Conservation (phyloP, 352 stramenopile species). For the Achlya hypogyna region DNA sequence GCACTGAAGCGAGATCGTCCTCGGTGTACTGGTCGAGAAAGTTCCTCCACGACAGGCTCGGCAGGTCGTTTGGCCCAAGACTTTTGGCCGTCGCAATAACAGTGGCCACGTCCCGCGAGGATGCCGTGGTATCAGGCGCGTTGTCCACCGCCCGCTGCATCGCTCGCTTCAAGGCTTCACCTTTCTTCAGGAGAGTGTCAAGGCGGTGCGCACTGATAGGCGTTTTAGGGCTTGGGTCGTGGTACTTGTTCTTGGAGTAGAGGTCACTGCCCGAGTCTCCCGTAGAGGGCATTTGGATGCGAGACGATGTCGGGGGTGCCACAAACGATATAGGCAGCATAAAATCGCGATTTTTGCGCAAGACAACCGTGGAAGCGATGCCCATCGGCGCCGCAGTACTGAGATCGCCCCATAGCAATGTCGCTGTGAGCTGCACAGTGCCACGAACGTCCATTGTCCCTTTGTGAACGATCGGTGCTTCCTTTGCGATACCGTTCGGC, state of each 20-base stretch:
- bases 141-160: constrained; percentile 8
- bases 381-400: neutral
- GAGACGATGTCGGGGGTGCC: neutral
- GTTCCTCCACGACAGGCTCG: neutral
- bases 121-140: neutral
- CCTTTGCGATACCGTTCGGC: neutral
- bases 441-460: neutral
- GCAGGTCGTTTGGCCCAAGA: neutral
- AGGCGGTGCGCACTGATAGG: neutral
- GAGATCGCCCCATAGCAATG: neutral
- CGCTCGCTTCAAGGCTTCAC: neutral
- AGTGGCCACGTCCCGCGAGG: neutral
- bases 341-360: neutral
- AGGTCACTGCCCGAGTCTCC: neutral
- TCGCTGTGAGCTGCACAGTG: neutral
- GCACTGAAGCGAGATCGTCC: neutral
- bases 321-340: neutral
- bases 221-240: neutral
- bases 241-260: neutral
- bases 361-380: neutral
- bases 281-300: neutral
- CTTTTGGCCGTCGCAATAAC: constrained; percentile 16
- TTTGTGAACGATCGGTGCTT: neutral
- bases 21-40: neutral
- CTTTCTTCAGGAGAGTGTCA: constrained; percentile 1